These are phyloP conservation scores for Leccinum variicolor DNA, from an alignment of 768 basidiomycete genomes.

Conservation along the genomic window DNA sequence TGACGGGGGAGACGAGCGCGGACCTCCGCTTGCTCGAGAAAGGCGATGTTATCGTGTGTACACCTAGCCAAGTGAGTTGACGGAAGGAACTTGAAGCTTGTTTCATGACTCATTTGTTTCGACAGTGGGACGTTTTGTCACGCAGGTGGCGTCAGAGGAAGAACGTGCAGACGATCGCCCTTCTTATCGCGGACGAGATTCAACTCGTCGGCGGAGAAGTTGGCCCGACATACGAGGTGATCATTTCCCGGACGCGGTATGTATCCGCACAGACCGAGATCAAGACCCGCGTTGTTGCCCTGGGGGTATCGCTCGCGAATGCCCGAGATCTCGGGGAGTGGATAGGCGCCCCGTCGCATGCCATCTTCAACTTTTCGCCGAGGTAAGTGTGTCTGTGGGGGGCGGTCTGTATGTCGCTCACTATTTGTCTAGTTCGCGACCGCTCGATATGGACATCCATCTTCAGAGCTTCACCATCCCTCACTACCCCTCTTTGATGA, in stretches of 20 bases:
- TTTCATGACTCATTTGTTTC: background rate
- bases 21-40: conserved; percentile 88
- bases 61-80: conserved; percentile 74
- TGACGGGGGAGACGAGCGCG: conserved; percentile 92
- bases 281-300: conserved; percentile 92
- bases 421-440: conserved; percentile 67
- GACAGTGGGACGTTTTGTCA: conserved; percentile 92
- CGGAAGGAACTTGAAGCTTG: too few species aligned
- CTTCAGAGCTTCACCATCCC: conserved; percentile 93
- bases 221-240: conserved; percentile 94
- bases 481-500: conserved; percentile 99
- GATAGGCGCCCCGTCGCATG: conserved; percentile 93
- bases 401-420: background rate
- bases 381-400: conserved; percentile 44
- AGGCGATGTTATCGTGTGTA: conserved; percentile 92
- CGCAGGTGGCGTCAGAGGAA: conserved; percentile 95
- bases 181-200: conserved; percentile 93
- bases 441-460: conserved; percentile 95
- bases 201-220: conserved; percentile 94
- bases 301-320: conserved; percentile 92
- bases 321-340: conserved; percentile 96
- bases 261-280: conserved; percentile 91
- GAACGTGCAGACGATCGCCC: conserved; percentile 90
- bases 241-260: conserved; percentile 95
- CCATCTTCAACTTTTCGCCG: conserved; percentile 97